phyloP scores from a whole-genome alignment of 208 protist genomes.

The Angomonas ambiguus region DNA sequence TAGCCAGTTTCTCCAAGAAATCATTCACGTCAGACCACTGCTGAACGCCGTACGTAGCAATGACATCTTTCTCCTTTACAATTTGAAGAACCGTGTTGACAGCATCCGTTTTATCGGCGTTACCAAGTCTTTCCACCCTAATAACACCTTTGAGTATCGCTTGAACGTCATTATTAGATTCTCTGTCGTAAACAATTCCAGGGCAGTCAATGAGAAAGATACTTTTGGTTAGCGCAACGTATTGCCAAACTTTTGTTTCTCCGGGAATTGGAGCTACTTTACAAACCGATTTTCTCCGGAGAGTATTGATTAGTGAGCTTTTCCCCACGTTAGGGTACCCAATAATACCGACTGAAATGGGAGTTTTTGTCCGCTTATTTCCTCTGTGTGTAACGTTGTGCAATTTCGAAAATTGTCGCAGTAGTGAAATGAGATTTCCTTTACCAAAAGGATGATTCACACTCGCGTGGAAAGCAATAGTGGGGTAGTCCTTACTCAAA shows the following conservation, averaged over 20 bases:
- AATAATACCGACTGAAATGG: slow-evolving; percentile 91
- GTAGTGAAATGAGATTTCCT: slow-evolving; percentile 97
- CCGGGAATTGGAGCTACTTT: slow-evolving; percentile 99
- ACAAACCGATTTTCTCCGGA: slow-evolving; percentile 97
- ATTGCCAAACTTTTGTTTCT: slow-evolving; percentile 99
- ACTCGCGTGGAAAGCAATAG: slow-evolving; percentile 99
- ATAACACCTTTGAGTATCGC: slow-evolving; percentile 98
- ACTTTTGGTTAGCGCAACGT: slow-evolving; percentile 97
- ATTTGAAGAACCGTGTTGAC: slow-evolving; percentile 94
- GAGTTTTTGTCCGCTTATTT: slow-evolving; percentile 83
- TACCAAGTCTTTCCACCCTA: slow-evolving; percentile 87
- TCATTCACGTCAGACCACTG: slow-evolving; percentile 93
- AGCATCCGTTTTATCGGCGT: slow-evolving; percentile 92
- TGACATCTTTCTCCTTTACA: slow-evolving; percentile 96
- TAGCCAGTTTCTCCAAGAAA: slow-evolving; percentile 96
- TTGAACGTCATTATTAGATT: slow-evolving; percentile 95
- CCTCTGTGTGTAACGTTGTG: slow-evolving; percentile 88
- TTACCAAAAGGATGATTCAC: slow-evolving; percentile 99
- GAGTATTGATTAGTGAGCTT: slow-evolving; percentile 99
- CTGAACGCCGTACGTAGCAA: slow-evolving; percentile 93
- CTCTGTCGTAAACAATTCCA: slow-evolving; percentile 95
- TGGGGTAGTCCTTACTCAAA: slow-evolving; percentile 98
- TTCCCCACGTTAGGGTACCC: slow-evolving; percentile 99
- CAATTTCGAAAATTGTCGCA: slow-evolving; percentile 95
- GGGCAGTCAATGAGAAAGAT: slow-evolving; percentile 99